Conservation (phyloP, 1,284 basidiomycete species). For the Tilletia walkeri region DNA sequence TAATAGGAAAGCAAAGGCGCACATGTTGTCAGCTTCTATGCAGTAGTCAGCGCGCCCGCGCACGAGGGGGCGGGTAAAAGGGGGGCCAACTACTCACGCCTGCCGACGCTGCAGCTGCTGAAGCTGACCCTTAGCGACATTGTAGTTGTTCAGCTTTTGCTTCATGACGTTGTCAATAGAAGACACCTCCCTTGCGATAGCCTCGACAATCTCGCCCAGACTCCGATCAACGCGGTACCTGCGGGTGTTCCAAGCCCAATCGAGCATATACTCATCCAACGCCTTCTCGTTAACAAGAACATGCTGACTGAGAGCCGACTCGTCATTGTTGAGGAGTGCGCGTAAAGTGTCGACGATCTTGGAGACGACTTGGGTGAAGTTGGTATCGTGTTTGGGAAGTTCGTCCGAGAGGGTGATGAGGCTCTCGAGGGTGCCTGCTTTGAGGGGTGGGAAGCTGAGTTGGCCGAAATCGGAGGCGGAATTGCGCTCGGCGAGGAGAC, state of each 20-base stretch:
- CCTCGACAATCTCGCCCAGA: conserved; percentile 75
- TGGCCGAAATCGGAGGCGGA: conserved; percentile 43
- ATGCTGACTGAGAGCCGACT: conserved; percentile 76
- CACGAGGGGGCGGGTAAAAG: conserved; percentile 2
- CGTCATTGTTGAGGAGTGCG: conserved; percentile 84
- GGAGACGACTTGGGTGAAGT: conserved; percentile 80
- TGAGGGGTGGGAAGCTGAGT: conserved; percentile 46
- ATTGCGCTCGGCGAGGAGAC: conserved; percentile 53
- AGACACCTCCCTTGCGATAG: conserved; percentile 41
- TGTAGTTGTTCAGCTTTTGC: conserved; percentile 85
- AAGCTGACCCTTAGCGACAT: conserved; percentile 86
- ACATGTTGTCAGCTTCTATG: conserved; percentile 1
- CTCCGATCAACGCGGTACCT: conserved; percentile 78
- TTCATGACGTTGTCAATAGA: conserved; percentile 58
- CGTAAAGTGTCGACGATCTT: conserved; percentile 94
- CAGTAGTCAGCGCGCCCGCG: not conserved
- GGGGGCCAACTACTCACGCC: conserved; percentile 64
- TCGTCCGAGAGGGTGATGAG: conserved; percentile 87
- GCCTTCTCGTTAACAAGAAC: conserved; percentile 76
- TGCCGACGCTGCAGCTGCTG: conserved; percentile 93
- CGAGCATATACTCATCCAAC: conserved; percentile 76
- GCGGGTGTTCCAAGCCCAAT: conserved; percentile 75
- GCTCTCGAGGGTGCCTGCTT: conserved; percentile 92
- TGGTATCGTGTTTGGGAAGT: conserved; percentile 80
- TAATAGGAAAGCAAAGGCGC: not conserved